Percentiles rank a stretch among this genome's conserved stretches.
These are phyloP conservation scores for Rugosomyces carneus DNA, from an alignment of 1,284 basidiomycete genomes.

Conservation along the genomic window DNA sequence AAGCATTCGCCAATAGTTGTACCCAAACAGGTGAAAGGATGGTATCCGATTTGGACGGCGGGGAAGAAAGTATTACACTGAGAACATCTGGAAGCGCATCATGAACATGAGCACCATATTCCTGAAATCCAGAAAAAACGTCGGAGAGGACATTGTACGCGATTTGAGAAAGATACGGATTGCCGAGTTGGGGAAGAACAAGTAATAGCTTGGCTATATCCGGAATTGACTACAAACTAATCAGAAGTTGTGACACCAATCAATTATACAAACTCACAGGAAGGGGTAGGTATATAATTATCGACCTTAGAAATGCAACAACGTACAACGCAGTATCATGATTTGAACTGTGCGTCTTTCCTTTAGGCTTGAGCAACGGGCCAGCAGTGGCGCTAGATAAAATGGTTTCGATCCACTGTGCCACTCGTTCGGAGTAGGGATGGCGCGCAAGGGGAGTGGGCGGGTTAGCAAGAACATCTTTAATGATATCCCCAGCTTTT, in stretches of 20 bases:
- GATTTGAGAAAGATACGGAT: constrained; percentile 79
- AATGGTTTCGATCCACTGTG: constrained; percentile 71
- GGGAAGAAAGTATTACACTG: constrained; percentile 66
- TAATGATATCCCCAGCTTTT: constrained; percentile 82
- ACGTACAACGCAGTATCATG: constrained; percentile 79
- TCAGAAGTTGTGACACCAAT: constrained; percentile 16
- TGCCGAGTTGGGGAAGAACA: constrained; percentile 74
- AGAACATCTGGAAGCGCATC: constrained; percentile 66
- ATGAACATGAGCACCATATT: constrained; percentile 40
- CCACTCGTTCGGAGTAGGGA: constrained; percentile 78
- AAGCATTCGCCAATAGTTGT: constrained; percentile 61
- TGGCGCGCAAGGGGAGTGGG: constrained; percentile 74
- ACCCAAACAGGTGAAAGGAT: constrained; percentile 70
- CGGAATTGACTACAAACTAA: constrained; percentile 54
- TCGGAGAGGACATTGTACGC: constrained; percentile 77
- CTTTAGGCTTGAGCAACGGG: constrained; percentile 52
- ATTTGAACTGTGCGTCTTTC: constrained; percentile 54
- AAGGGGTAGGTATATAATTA: constrained; percentile 59
- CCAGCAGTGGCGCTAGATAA: constrained; percentile 65
- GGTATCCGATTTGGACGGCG: constrained; percentile 61
- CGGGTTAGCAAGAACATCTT: constrained; percentile 68
- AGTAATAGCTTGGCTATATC: constrained; percentile 67
- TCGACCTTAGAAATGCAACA: constrained; percentile 66
- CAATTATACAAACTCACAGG: constrained; percentile 39
- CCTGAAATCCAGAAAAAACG: constrained; percentile 55